Evolutionary conservation across 2,329 filamentous ascomycete species (phyloP).

Genomic region (Tolypocladium endophyticum): DNA sequence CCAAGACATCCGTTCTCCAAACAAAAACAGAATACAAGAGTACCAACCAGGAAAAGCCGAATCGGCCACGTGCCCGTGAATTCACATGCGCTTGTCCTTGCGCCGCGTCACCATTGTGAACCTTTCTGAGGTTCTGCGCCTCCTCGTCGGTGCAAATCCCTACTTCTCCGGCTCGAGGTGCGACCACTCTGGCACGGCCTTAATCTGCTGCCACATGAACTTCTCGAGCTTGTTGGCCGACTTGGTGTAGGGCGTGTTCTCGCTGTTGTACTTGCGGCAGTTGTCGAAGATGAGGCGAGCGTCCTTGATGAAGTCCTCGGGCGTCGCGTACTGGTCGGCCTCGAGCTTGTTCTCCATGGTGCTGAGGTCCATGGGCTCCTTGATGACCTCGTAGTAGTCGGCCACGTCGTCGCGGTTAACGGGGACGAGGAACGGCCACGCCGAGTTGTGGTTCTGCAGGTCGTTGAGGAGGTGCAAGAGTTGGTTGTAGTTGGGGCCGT

Average conservation of each 20-base stretch:
- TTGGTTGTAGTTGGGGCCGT: conserved; percentile 93
- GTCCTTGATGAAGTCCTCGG: conserved; percentile 87
- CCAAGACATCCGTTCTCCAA: background rate
- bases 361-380: conserved; percentile 89
- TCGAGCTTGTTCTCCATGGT: conserved; percentile 97
- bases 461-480: conserved; percentile 88
- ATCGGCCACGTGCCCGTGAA: background rate
- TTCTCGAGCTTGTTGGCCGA: conserved; percentile 87
- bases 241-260: conserved; percentile 90
- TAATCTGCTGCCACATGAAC: conserved; percentile 90
- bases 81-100: background rate
- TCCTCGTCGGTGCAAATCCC: conserved; percentile 8
- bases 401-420: conserved; percentile 93
- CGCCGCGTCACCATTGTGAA: background rate
- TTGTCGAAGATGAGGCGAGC: conserved; percentile 87
- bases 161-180: conserved; percentile 42
- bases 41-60: background rate
- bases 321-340: conserved; percentile 80
- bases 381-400: conserved; percentile 99
- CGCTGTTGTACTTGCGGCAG: conserved; percentile 92
- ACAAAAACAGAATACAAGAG: background rate
- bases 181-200: conserved; percentile 88
- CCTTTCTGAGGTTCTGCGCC: background rate
- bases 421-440: conserved; percentile 90
- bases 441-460: conserved; percentile 83